Conservation (phyloP, 2,329 filamentous ascomycete genomes). For the Chrysoporthe puriensis region DNA sequence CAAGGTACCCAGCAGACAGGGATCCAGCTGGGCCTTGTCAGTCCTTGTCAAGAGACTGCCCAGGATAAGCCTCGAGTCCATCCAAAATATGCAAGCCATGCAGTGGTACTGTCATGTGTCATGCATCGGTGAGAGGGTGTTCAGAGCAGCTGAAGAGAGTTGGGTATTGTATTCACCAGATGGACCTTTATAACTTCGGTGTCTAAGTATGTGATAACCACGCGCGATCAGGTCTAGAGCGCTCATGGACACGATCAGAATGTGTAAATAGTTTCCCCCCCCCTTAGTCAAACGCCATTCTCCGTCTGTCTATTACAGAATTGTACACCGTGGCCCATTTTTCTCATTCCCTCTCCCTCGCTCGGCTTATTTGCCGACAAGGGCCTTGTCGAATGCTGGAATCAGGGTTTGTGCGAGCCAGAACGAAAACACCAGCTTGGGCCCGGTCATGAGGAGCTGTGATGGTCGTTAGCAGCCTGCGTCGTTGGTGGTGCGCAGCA, state of each 20-base stretch:
- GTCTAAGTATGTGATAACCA: not conserved
- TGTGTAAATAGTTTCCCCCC: constrained; percentile 9
- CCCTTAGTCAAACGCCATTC: constrained; percentile 25
- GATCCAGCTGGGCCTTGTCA: not conserved
- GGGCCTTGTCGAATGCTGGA: constrained; percentile 74
- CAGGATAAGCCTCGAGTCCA: constrained; percentile 4
- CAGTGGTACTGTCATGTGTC: no score
- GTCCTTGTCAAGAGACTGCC: not conserved
- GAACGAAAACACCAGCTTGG: constrained; percentile 99
- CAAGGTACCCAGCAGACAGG: not conserved
- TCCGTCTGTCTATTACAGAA: constrained; percentile 24
- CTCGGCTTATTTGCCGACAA: constrained; percentile 33
- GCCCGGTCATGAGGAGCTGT: constrained; percentile 94
- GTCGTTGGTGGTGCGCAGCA: not conserved
- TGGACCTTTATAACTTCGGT: constrained; percentile 3
- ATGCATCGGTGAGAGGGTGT: not conserved
- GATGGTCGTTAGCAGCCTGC: constrained; percentile 4
- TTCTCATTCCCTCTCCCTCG: not conserved
- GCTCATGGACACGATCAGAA: constrained; percentile 18
- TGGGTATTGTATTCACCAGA: constrained; percentile 27
- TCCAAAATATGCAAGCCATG: not conserved
- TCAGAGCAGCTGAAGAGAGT: constrained; percentile 17
- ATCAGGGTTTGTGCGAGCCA: constrained; percentile 99
- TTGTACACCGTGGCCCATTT: constrained; percentile 16
- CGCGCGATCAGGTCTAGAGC: constrained; percentile 2